Evolutionary conservation across 192 early-diverging fungal species (phyloP), one percentile per base, ranked within the genome.

Genomic region (Kappamyces sp.): DNA sequence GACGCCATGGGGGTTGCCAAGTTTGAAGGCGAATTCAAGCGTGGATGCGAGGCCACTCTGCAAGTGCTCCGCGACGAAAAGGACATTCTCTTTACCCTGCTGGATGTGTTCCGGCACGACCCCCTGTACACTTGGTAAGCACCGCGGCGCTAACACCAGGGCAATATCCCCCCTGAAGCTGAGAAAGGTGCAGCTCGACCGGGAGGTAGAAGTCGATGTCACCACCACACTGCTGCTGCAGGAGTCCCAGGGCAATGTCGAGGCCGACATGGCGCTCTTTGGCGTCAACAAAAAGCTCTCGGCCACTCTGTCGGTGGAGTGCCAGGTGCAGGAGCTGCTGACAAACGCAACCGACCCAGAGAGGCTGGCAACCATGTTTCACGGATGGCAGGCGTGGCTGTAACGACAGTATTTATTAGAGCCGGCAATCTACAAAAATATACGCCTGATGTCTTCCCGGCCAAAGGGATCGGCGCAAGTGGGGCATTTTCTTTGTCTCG

Each of bases 91-190:
- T 74, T 88, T 14, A 90, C 89, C 1, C 77, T 98, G n/a, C 74
- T 96, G 9, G 91, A 96, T 65, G 91, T 94, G 4, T 91, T 96
- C 63, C 85, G 92, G 15, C 91, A 91, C 43, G 94, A 98, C 65
- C 94, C 93, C 0, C 71, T 96, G 41, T 86, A 88, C 48, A 78
- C 70, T 58, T 89, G 88, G 88, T 69, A 53, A 15, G 52, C 32
- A 40, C n/a, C 48, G n/a, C 11, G 12, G 36, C 52, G 33, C 3
- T n/a, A 33, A 54, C 51, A 22, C 22, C 12, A 55, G 54, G 69
- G 66, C 32, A 5, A 53, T 52, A 43, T 37, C 37, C 2, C 11
- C 15, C 2, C 32, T 22, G 5, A 64, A 34, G 34, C 37, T 63
- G 52, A 66, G 48, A 22, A 62, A 62, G 8, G 39, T 45, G 9